Conservation (phyloP, 306 rosid genomes). For the Mimosa pudica region DNA sequence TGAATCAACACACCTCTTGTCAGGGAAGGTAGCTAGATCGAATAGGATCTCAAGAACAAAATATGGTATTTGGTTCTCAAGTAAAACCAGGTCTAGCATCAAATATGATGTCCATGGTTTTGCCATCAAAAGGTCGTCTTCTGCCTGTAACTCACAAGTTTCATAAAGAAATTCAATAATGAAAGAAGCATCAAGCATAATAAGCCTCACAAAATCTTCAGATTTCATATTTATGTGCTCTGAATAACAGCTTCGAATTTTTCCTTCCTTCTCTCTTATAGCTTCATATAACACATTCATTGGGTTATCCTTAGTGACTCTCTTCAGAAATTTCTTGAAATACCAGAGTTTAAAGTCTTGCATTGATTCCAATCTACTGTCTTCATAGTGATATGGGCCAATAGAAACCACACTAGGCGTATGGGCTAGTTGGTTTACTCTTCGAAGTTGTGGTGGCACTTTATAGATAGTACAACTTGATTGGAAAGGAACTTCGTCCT, state of each 20-base stretch:
- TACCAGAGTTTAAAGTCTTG: not conserved
- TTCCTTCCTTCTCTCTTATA: not conserved
- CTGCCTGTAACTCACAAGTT: too few species aligned
- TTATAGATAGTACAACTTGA: not conserved
- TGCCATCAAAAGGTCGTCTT: not conserved
- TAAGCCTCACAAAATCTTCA: not conserved
- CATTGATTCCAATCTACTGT: not conserved
- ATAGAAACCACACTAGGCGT: not conserved
- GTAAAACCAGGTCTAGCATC: not conserved
- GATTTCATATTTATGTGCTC: not conserved
- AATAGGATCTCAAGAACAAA: not conserved
- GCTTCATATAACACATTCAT: too few species aligned
- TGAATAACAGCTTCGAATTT: not conserved
- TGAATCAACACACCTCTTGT: too few species aligned
- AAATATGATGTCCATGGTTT: not conserved
- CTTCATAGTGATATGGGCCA: not conserved
- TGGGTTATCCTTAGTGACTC: not conserved
- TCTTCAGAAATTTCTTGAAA: not conserved
- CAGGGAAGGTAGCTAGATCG: too few species aligned
- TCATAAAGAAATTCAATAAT: not conserved
- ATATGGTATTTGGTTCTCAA: not conserved
- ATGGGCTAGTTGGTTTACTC: not conserved
- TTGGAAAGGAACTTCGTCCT: not conserved
- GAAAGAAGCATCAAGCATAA: not conserved
- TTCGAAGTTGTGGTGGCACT: not conserved